A percentile compares a stretch with the other conserved stretches of the same genome.
Evolutionary conservation across 2,329 filamentous ascomycete species (phyloP).

Genomic region (Amesomyces nigricolor): DNA sequence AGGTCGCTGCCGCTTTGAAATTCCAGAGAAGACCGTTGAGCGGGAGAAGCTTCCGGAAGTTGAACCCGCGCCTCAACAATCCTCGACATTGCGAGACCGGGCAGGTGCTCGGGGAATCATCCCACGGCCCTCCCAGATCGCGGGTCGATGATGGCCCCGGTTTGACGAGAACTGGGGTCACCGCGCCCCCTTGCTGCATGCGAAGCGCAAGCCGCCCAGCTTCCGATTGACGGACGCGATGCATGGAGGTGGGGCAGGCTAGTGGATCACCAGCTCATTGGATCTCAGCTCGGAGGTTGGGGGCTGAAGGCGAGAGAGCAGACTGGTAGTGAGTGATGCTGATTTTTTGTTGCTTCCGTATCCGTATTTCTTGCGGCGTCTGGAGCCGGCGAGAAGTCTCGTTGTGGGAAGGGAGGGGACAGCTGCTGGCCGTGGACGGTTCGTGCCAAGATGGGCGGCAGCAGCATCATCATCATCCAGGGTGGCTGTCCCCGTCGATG

Average conservation of each 20-base stretch:
- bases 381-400: too few relatives aligned
- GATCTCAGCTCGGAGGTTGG: background rate
- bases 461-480: background rate
- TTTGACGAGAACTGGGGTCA: conserved; percentile 17
- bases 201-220: conserved; percentile 11
- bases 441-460: background rate
- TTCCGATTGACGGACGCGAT: conserved; percentile 20
- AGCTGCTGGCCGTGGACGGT: too few relatives aligned
- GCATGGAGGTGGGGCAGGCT: background rate
- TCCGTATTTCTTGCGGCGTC: background rate
- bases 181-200: conserved; percentile 4
- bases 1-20: background rate
- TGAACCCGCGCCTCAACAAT: background rate
- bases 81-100: background rate
- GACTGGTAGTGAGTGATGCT: background rate
- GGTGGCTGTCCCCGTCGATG: background rate
- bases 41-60: conserved; percentile 23
- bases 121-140: conserved; percentile 15
- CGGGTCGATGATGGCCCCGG: conserved; percentile 17
- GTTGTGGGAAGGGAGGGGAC: too few relatives aligned
- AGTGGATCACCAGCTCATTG: background rate
- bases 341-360: background rate
- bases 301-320: too few relatives aligned
- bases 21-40: conserved; percentile 6
- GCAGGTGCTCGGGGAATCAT: conserved; percentile 18